Conservation (phyloP, 352 stramenopile genomes). For the Globisporangium takayamanum region DNA sequence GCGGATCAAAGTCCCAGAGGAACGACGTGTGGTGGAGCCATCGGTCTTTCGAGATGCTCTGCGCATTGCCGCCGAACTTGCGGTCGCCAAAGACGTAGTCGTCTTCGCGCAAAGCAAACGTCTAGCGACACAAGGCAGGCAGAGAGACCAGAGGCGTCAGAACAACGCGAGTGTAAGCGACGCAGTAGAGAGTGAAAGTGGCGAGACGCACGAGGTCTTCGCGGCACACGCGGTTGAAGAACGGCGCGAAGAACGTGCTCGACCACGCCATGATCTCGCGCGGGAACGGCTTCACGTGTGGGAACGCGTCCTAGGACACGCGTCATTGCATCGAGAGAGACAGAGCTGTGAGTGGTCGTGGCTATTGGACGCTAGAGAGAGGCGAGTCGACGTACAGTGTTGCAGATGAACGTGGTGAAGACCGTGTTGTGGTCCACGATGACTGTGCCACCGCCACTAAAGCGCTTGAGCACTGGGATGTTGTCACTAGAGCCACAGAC, state of each 20-base stretch:
- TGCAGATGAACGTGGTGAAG: constrained; percentile 91
- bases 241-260: constrained; percentile 66
- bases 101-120: constrained; percentile 91
- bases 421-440: constrained; percentile 93
- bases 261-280: constrained; percentile 93
- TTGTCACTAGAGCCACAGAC: constrained; percentile 31
- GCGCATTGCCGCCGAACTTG: constrained; percentile 97
- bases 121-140: constrained; percentile 17
- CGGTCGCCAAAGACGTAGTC: constrained; percentile 94
- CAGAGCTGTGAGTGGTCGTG: no score
- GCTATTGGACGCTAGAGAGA: no score
- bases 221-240: constrained; percentile 58
- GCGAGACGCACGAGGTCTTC: constrained; percentile 13
- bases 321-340: background rate
- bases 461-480: constrained; percentile 91
- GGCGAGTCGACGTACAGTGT: constrained; percentile 28
- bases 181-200: background rate
- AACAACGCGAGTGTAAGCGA: background rate
- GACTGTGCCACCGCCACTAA: constrained; percentile 96
- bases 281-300: constrained; percentile 77
- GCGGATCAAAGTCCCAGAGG: constrained; percentile 92
- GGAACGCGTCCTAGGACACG: constrained; percentile 43
- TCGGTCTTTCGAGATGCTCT: constrained; percentile 91
- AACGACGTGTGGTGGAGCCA: constrained; percentile 98
- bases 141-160: no score